Base-by-base conservation (phyloP, 495 filamentous ascomycete genomes). In the Penicillium dipodomyicola region DNA sequence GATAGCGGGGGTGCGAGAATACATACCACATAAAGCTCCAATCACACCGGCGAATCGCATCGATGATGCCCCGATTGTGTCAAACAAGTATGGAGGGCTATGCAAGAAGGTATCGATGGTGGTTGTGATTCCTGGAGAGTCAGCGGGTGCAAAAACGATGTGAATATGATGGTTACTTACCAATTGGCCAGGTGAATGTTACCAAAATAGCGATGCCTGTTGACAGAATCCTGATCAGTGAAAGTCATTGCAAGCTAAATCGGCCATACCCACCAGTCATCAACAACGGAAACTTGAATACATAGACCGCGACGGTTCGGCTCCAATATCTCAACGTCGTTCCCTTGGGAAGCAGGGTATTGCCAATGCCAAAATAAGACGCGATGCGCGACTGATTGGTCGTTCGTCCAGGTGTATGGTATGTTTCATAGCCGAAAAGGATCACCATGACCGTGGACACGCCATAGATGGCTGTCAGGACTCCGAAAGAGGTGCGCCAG, bases 301-400 rank as follows among this genome's bases (percentile, higher is more conserved):
- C 64, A 57, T 72, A 71, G 10, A 65, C 48, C 1, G 69, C 51
- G n/a, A 75, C 30, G 1, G 30, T 67, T 35, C 57, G 62, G 14
- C 60, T 60, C 60, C 67, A 67, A 33, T 63, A 54, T 15, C 20
- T 23, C 19, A 75, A 33, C 0, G 67, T 72, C 0, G 62, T 35
- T 5, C 39, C 19, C 40, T 67, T 71, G 27, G 62, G 63, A 5
- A 70, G 61, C 12, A 60, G 67, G 11, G 68, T 67, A 44, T 67
- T 77, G 33, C 80, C 79, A 62, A 84, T 75, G 4, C 81, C 80
- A 20, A 78, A 79, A 53, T 82, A 82, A 2, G 78, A 77, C 14
- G 56, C 57, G 2, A 67, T 10, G 1, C 65, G 60, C 6, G 67
- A 62, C 10, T 43, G 51, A 1, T 37, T 27, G 56, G 37, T 33